phyloP scores from a whole-genome alignment of 768 basidiomycete species.

The Tylopilus balloui region DNA sequence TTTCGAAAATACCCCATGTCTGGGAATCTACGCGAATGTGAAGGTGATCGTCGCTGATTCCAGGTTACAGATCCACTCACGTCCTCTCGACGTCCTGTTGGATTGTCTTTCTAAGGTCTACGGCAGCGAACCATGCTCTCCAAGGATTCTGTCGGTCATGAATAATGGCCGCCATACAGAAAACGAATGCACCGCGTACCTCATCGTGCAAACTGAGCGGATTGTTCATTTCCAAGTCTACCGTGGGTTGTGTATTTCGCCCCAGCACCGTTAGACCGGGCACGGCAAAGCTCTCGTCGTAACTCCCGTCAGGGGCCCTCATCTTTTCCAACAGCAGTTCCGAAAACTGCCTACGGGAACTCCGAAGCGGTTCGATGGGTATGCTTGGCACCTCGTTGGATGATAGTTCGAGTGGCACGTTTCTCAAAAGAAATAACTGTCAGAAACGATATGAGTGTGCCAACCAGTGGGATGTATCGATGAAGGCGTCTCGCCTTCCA shows the following conservation, averaged over 20 bases:
- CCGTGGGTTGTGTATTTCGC: constrained; percentile 25
- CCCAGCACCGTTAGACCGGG: constrained; percentile 45
- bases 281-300: constrained; percentile 60
- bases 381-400: constrained; percentile 35
- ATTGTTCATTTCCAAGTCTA: constrained; percentile 68
- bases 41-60: constrained; percentile 2
- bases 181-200: constrained; percentile 34
- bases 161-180: neutral
- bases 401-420: constrained; percentile 59
- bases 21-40: constrained; percentile 69
- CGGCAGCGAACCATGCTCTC: constrained; percentile 87
- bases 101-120: constrained; percentile 87
- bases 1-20: constrained; percentile 89
- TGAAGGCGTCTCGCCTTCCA: constrained; percentile 62
- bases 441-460: constrained; percentile 18
- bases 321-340: constrained; percentile 62
- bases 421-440: constrained; percentile 65
- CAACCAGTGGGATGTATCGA: constrained; percentile 11
- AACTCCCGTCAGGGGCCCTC: constrained; percentile 82
- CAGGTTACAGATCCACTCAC: constrained; percentile 42
- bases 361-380: constrained; percentile 41
- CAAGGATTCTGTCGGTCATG: constrained; percentile 72
- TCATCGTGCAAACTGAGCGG: constrained; percentile 77
- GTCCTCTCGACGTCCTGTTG: constrained; percentile 94
- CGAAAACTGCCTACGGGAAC: constrained; percentile 53